phyloP scores from a whole-genome alignment of 768 basidiomycete genomes.

The Tricholoma terreum region DNA sequence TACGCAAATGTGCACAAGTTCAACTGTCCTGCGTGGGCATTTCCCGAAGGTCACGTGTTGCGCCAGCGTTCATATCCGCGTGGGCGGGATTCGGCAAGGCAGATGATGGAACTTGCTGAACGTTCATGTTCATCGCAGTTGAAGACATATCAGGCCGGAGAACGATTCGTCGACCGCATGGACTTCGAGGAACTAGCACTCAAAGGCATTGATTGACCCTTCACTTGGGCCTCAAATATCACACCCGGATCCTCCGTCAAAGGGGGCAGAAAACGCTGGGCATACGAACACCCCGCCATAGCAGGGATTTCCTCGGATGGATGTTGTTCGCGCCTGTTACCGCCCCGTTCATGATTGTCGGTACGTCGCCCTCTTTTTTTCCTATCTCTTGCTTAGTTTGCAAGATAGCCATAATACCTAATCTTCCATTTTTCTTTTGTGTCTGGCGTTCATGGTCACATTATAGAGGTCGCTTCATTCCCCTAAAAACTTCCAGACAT shows the following conservation, averaged over 20 bases:
- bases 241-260: constrained; percentile 16
- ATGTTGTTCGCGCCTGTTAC: constrained; percentile 66
- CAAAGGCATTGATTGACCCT: constrained; percentile 69
- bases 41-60: too few relatives aligned
- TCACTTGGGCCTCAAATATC: constrained; percentile 56
- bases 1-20: too few relatives aligned
- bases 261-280: constrained; percentile 20
- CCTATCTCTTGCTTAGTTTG: background rate
- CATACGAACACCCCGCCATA: constrained; percentile 58
- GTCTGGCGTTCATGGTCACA: constrained; percentile 85
- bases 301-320: constrained; percentile 65
- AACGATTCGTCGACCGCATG: constrained; percentile 64
- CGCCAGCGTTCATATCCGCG: too few relatives aligned
- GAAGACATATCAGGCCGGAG: constrained; percentile 59
- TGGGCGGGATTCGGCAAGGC: constrained; percentile 74
- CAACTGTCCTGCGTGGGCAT: too few relatives aligned
- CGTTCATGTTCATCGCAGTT: constrained; percentile 35
- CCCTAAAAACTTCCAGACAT: background rate
- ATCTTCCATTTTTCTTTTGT: constrained; percentile 84
- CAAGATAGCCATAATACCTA: constrained; percentile 70
- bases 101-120: constrained; percentile 37
- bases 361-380: constrained; percentile 39
- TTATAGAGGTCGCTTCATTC: constrained; percentile 57
- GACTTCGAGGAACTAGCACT: constrained; percentile 82
- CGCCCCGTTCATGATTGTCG: constrained; percentile 72